Percentiles rank a stretch among this genome's conserved stretches.
phyloP scores from a whole-genome alignment of 768 basidiomycete genomes.

The Boletus sp. region DNA sequence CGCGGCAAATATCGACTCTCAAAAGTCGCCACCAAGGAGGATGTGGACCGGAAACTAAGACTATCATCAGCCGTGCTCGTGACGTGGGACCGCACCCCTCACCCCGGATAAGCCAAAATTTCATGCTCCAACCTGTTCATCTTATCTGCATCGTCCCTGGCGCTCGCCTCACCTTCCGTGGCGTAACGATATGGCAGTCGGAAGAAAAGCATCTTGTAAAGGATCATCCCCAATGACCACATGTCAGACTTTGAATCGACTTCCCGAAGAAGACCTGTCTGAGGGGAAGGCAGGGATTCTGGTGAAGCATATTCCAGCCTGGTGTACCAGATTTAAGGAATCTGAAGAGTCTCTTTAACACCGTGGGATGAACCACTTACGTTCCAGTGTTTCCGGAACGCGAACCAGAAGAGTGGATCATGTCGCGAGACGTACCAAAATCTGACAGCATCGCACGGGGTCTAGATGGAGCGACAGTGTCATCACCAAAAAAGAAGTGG shows the following conservation, averaged over 20 bases:
- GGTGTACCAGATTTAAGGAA: neutral
- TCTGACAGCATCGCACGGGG: constrained; percentile 95
- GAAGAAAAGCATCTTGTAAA: constrained; percentile 93
- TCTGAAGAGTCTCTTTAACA: neutral
- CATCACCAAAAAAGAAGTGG: neutral
- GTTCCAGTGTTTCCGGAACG: constrained; percentile 96
- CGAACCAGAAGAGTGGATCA: constrained; percentile 64
- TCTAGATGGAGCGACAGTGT: constrained; percentile 36
- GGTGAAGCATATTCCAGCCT: constrained; percentile 89
- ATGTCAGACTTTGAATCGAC: constrained; percentile 90
- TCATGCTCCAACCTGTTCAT: constrained; percentile 70
- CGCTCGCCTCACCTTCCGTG: constrained; percentile 53
- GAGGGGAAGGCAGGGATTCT: constrained; percentile 73
- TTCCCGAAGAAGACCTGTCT: constrained; percentile 62
- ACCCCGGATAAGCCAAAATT: constrained; percentile 76
- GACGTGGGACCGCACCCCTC: constrained; percentile 14
- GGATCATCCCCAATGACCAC: constrained; percentile 97
- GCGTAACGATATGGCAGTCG: constrained; percentile 81
- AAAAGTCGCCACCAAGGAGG: constrained; percentile 53
- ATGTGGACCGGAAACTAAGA: constrained; percentile 51
- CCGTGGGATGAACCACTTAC: constrained; percentile 41
- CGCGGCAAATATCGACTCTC: constrained; percentile 71
- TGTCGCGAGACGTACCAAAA: constrained; percentile 92
- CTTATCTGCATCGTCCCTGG: constrained; percentile 55
- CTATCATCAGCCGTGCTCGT: constrained; percentile 7